These are phyloP conservation scores for Aspergillus fischeri DNA, from an alignment of 2,329 filamentous ascomycete genomes.

Conservation along the genomic window DNA sequence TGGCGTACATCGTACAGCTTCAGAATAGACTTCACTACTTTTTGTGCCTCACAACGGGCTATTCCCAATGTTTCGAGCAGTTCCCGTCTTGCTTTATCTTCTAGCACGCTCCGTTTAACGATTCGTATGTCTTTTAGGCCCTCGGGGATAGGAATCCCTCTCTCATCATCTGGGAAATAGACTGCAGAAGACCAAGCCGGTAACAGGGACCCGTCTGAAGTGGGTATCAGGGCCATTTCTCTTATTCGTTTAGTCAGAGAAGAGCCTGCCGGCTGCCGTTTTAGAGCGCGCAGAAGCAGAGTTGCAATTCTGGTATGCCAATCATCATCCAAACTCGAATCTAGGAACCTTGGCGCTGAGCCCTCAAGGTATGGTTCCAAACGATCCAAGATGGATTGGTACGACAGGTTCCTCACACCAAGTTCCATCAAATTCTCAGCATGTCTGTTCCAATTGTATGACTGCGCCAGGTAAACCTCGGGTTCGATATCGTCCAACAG, in stretches of 20 bases:
- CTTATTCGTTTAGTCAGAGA: background rate
- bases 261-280: background rate
- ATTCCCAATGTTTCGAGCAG: background rate
- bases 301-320: conserved; percentile 3
- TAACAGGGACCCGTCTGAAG: background rate
- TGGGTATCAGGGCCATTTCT: no score
- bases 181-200: background rate
- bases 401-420: background rate
- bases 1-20: background rate
- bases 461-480: background rate
- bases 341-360: background rate
- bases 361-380: background rate
- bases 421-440: background rate
- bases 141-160: background rate
- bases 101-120: background rate
- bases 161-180: background rate
- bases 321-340: background rate
- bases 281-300: background rate
- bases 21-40: background rate
- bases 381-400: background rate
- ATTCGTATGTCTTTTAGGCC: background rate
- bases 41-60: background rate
- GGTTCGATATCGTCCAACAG: conserved; percentile 1
- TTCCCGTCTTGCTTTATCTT: background rate
- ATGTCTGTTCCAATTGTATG: background rate